A percentile compares a stretch with the other conserved stretches of the same genome.
Evolutionary conservation across 164 flowering plant genomes (phyloP).

Genomic region (Piper longum): DNA sequence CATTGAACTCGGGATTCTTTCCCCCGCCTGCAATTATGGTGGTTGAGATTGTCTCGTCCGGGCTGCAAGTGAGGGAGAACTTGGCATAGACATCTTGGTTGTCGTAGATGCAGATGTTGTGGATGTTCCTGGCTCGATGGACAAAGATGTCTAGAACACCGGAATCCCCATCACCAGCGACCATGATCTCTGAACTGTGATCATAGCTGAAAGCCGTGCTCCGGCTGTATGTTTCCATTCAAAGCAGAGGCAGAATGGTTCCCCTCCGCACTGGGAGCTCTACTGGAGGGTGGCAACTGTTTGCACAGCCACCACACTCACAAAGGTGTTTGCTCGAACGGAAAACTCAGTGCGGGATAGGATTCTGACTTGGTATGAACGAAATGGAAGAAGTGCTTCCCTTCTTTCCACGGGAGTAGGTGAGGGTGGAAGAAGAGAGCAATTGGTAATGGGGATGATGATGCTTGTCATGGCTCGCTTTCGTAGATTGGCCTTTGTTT

Average conservation of each 20-base stretch:
- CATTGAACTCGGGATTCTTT: conserved; percentile 75
- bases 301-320: background rate
- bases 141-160: conserved; percentile 59
- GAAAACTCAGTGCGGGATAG: background rate
- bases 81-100: conserved; percentile 97
- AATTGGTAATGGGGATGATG: conserved; percentile 21
- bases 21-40: conserved; percentile 64
- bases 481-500: conserved; percentile 5
- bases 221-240: conserved; percentile 38
- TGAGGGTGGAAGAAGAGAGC: conserved; percentile 13
- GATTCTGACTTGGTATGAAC: conserved; percentile 10
- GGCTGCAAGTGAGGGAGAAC: conserved; percentile 70
- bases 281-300: background rate
- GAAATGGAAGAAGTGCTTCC: conserved; percentile 8
- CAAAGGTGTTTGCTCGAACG: background rate
- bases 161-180: conserved; percentile 26
- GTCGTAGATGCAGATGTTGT: conserved; percentile 88
- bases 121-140: conserved; percentile 85
- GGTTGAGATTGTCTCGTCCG: conserved; percentile 57
- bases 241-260: conserved; percentile 2
- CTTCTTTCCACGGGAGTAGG: conserved; percentile 20
- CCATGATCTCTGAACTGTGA: conserved; percentile 18
- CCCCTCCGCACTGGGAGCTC: background rate
- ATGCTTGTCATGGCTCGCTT: conserved; percentile 9
- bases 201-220: conserved; percentile 28